Percentiles rank a stretch among this genome's conserved stretches.
These are phyloP conservation scores for Rutstroemia sp. DNA, from an alignment of 2,329 filamentous ascomycete species.

Conservation along the genomic window DNA sequence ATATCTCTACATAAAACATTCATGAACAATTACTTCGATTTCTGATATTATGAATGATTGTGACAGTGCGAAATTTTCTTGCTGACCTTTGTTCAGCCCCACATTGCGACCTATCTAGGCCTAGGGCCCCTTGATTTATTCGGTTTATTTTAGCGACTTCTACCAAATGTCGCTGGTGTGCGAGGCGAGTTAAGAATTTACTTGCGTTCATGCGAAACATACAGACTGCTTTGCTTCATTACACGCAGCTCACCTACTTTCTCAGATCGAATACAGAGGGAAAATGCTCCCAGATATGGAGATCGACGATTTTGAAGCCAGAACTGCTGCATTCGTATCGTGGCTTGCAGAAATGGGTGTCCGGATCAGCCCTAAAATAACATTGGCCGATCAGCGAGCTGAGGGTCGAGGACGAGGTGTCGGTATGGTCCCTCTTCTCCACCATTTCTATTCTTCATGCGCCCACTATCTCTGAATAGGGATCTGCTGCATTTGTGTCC, in stretches of 20 bases:
- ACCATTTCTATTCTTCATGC: not conserved
- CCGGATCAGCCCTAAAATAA: constrained; percentile 49
- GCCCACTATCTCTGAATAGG: not conserved
- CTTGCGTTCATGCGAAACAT: not conserved
- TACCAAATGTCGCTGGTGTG: not conserved
- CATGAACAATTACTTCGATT: not conserved
- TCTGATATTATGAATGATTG: not conserved
- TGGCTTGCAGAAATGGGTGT: constrained; percentile 50
- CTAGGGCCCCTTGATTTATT: constrained; percentile 8
- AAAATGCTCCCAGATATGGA: constrained; percentile 17
- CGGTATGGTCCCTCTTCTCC: constrained; percentile 32
- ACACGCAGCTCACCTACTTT: not conserved
- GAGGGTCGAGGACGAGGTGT: constrained; percentile 54
- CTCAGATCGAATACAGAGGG: not conserved
- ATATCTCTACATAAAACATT: not conserved
- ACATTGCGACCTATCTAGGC: not conserved
- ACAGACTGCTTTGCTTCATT: not conserved
- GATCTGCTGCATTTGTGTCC: too few relatives aligned
- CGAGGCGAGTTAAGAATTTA: constrained; percentile 7
- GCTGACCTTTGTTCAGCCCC: constrained; percentile 1
- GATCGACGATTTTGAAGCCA: constrained; percentile 34
- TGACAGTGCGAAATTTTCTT: constrained; percentile 9
- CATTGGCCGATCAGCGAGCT: constrained; percentile 48
- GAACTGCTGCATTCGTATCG: constrained; percentile 44
- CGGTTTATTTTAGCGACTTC: constrained; percentile 9